Conservation (phyloP, 164 flowering plant species). For the Malania oleifera region DNA sequence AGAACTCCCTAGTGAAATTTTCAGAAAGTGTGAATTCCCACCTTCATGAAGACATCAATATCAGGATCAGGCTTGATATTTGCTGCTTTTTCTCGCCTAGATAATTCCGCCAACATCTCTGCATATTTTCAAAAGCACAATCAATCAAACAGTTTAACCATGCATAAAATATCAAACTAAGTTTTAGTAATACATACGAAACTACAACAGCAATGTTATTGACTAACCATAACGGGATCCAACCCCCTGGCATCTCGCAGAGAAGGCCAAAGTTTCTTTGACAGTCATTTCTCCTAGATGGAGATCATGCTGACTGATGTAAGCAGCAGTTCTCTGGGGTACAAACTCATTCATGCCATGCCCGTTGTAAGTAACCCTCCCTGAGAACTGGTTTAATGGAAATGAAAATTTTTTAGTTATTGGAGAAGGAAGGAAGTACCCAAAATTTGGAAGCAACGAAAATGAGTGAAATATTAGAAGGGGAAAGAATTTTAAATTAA, state of each 20-base stretch:
- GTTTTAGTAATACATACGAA: neutral
- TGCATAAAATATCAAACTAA: neutral
- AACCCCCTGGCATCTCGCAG: conserved; percentile 60
- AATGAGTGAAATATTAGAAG: neutral
- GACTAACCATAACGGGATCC: conserved; percentile 45
- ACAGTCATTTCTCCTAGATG: conserved; percentile 64
- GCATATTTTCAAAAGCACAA: conserved; percentile 10
- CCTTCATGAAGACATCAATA: conserved; percentile 52
- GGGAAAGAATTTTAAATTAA: too few relatives aligned
- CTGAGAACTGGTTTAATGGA: conserved; percentile 24
- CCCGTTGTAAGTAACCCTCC: conserved; percentile 56
- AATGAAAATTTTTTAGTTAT: neutral
- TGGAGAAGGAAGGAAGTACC: neutral
- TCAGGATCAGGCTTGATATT: conserved; percentile 54
- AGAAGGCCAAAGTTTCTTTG: conserved; percentile 51
- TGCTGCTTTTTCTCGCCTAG: conserved; percentile 46
- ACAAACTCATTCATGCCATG: conserved; percentile 54
- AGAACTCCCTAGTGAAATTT: neutral
- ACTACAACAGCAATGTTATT: neutral
- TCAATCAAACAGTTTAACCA: neutral
- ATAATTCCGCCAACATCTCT: conserved; percentile 48
- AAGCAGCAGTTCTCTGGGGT: conserved; percentile 58
- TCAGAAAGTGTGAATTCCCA: neutral
- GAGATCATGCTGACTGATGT: conserved; percentile 53
- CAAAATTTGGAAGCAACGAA: neutral